phyloP scores from a whole-genome alignment of 202 grass and related monocot genomes.

The Schoenoplectus tabernaemontani region DNA sequence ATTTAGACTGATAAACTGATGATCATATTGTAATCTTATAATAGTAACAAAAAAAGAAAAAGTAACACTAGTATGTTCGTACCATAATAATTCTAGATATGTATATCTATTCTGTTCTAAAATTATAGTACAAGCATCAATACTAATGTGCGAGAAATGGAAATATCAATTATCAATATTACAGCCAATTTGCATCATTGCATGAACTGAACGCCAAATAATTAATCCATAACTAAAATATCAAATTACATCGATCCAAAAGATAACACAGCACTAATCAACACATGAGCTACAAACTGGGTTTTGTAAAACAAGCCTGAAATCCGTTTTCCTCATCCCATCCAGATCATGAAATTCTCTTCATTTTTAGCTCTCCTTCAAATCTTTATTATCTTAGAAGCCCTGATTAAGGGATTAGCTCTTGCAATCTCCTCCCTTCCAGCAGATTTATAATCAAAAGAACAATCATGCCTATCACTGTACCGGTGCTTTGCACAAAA shows the following conservation, averaged over 20 bases:
- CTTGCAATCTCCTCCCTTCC: slow-evolving; percentile 57
- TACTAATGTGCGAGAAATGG: background rate
- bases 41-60: too few species aligned
- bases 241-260: background rate
- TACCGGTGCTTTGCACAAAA: slow-evolving; percentile 56
- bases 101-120: background rate
- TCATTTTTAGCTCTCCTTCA: slow-evolving; percentile 29
- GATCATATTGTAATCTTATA: too few species aligned
- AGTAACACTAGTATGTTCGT: background rate
- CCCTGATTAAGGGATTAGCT: slow-evolving; percentile 57
- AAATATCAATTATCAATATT: background rate
- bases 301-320: slow-evolving; percentile 10
- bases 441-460: slow-evolving; percentile 57
- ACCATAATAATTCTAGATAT: slow-evolving; percentile 1
- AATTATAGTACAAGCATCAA: slow-evolving; percentile 12
- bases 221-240: slow-evolving; percentile 13
- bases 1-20: background rate
- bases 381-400: slow-evolving; percentile 71
- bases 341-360: slow-evolving; percentile 2
- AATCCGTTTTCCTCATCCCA: background rate
- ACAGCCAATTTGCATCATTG: slow-evolving; percentile 1
- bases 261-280: background rate
- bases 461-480: slow-evolving; percentile 53
- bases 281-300: background rate
- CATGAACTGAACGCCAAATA: slow-evolving; percentile 16